phyloP scores from a whole-genome alignment of 495 filamentous ascomycete genomes.

The Annulohypoxylon stygium region DNA sequence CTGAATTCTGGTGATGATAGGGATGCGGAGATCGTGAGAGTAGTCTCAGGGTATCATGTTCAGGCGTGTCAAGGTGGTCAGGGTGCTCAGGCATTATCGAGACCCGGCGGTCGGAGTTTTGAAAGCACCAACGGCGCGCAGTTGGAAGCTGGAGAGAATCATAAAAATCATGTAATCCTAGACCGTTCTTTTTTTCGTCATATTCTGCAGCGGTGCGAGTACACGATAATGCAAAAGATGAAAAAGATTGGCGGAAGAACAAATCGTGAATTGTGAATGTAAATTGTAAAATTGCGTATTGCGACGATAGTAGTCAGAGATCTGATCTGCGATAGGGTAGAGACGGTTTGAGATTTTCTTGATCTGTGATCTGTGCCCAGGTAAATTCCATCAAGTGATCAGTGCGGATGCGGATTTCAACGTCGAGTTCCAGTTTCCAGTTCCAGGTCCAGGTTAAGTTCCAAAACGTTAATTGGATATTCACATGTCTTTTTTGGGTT shows the following conservation, averaged over 20 bases:
- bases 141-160: conserved; percentile 22
- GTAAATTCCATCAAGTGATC: conserved; percentile 22
- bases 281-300: background rate
- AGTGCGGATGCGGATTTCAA: conserved; percentile 4
- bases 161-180: conserved; percentile 35
- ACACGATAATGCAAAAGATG: background rate
- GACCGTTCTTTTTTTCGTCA: conserved; percentile 26
- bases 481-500: conserved; percentile 37
- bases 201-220: conserved; percentile 10
- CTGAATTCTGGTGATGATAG: conserved; percentile 70
- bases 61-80: conserved; percentile 56
- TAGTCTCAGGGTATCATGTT: conserved; percentile 59
- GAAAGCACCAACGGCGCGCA: conserved; percentile 31
- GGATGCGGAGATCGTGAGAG: conserved; percentile 83
- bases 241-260: no score
- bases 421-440: background rate
- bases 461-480: conserved; percentile 19
- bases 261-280: no score
- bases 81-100: conserved; percentile 59
- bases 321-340: conserved; percentile 10
- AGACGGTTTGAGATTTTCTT: conserved; percentile 4
- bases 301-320: background rate
- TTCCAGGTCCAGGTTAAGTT: background rate
- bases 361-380: conserved; percentile 10
- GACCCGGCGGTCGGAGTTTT: conserved; percentile 33